Evolutionary conservation across 768 basidiomycete genomes (phyloP).

Genomic region (Podaxis sp.): DNA sequence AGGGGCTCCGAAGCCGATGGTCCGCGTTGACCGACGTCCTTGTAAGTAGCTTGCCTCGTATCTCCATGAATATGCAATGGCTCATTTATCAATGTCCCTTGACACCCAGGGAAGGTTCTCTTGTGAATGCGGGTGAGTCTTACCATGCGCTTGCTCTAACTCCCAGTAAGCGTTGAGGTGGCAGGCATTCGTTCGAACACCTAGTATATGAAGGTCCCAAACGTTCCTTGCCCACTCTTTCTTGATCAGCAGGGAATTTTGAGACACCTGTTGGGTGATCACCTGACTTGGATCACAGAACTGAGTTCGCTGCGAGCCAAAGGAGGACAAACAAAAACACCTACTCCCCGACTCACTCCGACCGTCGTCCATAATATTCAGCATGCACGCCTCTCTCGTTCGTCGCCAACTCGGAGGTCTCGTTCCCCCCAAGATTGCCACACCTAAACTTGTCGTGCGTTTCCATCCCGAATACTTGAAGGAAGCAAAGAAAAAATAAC

Average conservation of each 20-base stretch:
- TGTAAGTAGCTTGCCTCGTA: too few relatives aligned
- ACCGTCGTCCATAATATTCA: slow-evolving; percentile 24
- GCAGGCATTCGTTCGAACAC: too few relatives aligned
- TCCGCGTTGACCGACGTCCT: too few relatives aligned
- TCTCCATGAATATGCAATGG: too few relatives aligned
- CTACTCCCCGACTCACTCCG: slow-evolving; percentile 23
- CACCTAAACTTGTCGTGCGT: slow-evolving; percentile 82
- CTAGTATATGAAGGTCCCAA: too few relatives aligned
- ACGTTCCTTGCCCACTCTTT: too few relatives aligned
- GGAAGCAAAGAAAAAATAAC: not conserved
- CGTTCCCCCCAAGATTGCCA: slow-evolving; percentile 94
- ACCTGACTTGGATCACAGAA: not conserved
- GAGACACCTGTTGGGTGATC: not conserved
- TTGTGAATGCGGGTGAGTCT: too few relatives aligned
- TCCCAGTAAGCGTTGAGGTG: too few relatives aligned
- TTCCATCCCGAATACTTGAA: not conserved
- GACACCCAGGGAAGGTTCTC: too few relatives aligned
- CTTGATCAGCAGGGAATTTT: not conserved
- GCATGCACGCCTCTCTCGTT: slow-evolving; percentile 48
- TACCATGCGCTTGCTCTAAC: too few relatives aligned
- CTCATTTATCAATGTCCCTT: too few relatives aligned
- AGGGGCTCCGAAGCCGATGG: too few relatives aligned
- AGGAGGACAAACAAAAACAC: slow-evolving; percentile 15
- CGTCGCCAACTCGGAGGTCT: slow-evolving; percentile 82
- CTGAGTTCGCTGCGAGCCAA: slow-evolving; percentile 13